Percentiles rank a stretch among this genome's conserved stretches.
Conservation (phyloP, 345 rosid species). For the Brassica juncea region DNA sequence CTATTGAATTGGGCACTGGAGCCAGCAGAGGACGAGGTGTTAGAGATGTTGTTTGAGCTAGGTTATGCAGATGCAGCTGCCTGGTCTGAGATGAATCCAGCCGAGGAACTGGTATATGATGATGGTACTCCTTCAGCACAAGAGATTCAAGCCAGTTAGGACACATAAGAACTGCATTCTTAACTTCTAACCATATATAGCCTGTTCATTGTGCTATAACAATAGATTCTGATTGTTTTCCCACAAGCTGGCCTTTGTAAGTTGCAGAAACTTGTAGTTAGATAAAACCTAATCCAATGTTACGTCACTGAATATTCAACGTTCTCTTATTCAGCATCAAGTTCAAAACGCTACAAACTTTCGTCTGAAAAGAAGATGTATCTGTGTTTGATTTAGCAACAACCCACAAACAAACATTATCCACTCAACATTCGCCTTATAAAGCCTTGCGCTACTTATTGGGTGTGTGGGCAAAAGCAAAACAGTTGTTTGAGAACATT, state of each 20-base stretch:
- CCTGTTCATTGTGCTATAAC: neutral
- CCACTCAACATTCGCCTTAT: constrained; percentile 11
- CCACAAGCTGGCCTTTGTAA: neutral
- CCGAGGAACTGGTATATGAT: constrained; percentile 45
- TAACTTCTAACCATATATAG: constrained; percentile 2
- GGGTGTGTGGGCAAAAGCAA: constrained; percentile 22
- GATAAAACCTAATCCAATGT: constrained; percentile 4
- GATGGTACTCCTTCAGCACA: constrained; percentile 28
- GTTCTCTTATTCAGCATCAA: neutral
- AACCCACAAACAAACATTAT: constrained; percentile 18
- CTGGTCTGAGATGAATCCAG: constrained; percentile 76
- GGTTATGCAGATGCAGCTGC: constrained; percentile 82
- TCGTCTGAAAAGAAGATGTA: no score
- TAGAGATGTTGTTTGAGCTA: constrained; percentile 71
- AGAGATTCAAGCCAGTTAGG: constrained; percentile 13
- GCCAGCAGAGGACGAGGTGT: constrained; percentile 78
- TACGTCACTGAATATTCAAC: neutral
- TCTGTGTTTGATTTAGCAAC: neutral
- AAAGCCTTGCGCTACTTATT: constrained; percentile 27
- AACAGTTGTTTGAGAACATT: constrained; percentile 13
- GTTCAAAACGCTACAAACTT: neutral
- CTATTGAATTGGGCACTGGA: constrained; percentile 91
- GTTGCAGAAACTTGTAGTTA: constrained; percentile 6
- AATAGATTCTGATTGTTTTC: neutral
- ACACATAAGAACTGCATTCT: neutral